Conservation (phyloP, 2,329 filamentous ascomycete genomes). For the Microascus cirrosus region DNA sequence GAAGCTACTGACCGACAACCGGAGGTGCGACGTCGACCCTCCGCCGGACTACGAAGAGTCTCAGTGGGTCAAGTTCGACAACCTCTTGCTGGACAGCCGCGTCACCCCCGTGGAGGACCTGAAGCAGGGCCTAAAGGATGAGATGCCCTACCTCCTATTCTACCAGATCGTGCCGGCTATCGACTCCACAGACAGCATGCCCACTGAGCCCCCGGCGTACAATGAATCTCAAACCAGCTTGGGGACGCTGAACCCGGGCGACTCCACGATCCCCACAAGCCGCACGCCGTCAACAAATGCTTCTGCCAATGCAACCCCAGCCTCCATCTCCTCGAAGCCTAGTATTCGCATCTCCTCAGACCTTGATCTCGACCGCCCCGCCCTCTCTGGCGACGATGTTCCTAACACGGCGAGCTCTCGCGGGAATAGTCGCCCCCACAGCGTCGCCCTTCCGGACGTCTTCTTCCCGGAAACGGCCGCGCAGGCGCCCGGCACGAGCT, state of each 20-base stretch:
- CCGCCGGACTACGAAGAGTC: slow-evolving; percentile 59
- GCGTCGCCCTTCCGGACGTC: slow-evolving; percentile 34
- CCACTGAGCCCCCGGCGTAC: slow-evolving; percentile 47
- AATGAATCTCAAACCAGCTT: slow-evolving; percentile 44
- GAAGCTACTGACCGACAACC: slow-evolving; percentile 48
- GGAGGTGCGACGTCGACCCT: slow-evolving; percentile 41
- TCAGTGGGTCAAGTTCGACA: slow-evolving; percentile 87
- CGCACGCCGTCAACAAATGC: slow-evolving; percentile 7
- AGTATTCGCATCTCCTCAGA: slow-evolving; percentile 47
- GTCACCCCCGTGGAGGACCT: slow-evolving; percentile 69
- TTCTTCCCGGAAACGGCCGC: slow-evolving; percentile 19
- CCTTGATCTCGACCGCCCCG: slow-evolving; percentile 37
- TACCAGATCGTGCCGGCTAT: slow-evolving; percentile 89
- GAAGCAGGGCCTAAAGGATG: slow-evolving; percentile 64
- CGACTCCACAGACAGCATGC: slow-evolving; percentile 44
- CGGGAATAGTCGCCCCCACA: slow-evolving; percentile 33
- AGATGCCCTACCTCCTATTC: slow-evolving; percentile 89
- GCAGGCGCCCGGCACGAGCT: slow-evolving; percentile 19
- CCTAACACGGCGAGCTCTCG: slow-evolving; percentile 19
- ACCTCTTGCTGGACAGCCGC: slow-evolving; percentile 57
- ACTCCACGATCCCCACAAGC: background rate
- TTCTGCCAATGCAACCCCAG: slow-evolving; percentile 31
- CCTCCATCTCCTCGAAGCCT: slow-evolving; percentile 22
- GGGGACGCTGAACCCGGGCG: background rate
- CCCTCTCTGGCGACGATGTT: slow-evolving; percentile 18